Evolutionary conservation across 2,329 filamentous ascomycete genomes (phyloP).

Genomic region (Xylariales sp.): DNA sequence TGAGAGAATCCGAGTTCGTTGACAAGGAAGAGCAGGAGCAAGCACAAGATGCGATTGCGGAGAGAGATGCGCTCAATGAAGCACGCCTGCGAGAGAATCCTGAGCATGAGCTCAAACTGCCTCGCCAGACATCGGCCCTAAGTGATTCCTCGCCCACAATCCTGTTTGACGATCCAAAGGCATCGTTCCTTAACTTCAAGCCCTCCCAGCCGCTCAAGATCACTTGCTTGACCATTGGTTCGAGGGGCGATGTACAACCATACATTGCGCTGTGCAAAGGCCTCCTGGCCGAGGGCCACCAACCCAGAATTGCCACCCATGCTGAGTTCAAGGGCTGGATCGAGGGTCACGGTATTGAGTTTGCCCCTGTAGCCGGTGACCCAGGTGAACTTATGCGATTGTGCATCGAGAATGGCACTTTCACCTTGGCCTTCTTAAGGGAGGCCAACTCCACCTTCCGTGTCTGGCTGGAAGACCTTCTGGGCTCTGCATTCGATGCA

Average conservation of each 20-base stretch:
- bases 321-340: conserved; percentile 87
- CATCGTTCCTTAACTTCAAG: conserved; percentile 89
- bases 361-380: conserved; percentile 82
- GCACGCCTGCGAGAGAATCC: conserved; percentile 56
- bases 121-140: conserved; percentile 38
- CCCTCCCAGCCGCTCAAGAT: conserved; percentile 74
- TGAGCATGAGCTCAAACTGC: conserved; percentile 46
- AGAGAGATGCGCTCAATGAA: conserved; percentile 75
- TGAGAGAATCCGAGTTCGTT: conserved; percentile 65
- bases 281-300: conserved; percentile 81
- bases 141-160: conserved; percentile 64
- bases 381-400: conserved; percentile 92
- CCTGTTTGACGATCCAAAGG: conserved; percentile 82
- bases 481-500: conserved; percentile 74
- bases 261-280: conserved; percentile 96
- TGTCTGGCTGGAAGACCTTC: conserved; percentile 88
- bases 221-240: conserved; percentile 93
- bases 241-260: conserved; percentile 91
- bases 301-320: conserved; percentile 84
- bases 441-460: conserved; percentile 87
- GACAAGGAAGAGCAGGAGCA: conserved; percentile 65
- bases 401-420: conserved; percentile 96
- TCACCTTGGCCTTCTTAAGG: conserved; percentile 84
- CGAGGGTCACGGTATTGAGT: conserved; percentile 89
- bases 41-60: conserved; percentile 71